Conservation (phyloP, 2,329 filamentous ascomycete species). For the Chalaropsis ovoidea region DNA sequence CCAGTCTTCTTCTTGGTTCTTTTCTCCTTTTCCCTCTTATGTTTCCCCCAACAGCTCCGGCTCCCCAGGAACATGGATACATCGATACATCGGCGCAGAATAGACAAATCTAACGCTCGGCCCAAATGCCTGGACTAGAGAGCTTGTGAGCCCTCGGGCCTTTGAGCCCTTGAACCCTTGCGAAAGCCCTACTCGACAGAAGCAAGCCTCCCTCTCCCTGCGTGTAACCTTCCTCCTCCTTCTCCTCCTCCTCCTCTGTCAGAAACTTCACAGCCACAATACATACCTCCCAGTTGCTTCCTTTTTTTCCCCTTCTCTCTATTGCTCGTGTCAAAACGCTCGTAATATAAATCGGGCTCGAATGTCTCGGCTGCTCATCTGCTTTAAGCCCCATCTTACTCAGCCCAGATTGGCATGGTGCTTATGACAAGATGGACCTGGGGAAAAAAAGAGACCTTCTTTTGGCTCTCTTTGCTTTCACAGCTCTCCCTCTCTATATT, state of each 20-base stretch:
- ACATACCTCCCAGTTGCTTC: neutral
- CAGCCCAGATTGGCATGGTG: neutral
- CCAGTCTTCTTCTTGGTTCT: neutral
- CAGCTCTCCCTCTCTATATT: neutral
- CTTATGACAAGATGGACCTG: neutral
- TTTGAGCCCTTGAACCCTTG: too few species aligned
- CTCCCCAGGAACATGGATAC: neutral
- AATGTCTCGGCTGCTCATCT: neutral
- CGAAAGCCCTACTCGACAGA: too few species aligned
- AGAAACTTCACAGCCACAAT: neutral
- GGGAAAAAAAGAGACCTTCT: neutral
- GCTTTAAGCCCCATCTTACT: neutral
- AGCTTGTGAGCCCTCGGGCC: too few species aligned
- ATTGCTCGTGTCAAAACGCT: neutral
- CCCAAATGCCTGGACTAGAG: too few species aligned
- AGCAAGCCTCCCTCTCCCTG: too few species aligned
- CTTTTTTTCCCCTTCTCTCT: neutral
- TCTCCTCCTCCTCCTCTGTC: neutral
- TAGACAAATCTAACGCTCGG: neutral
- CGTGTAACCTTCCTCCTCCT: too few species aligned
- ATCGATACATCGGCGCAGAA: neutral
- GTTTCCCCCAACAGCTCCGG: neutral
- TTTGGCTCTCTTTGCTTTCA: too few species aligned
- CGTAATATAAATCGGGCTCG: neutral
- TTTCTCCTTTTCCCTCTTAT: neutral